phyloP scores from a whole-genome alignment of 2,329 filamentous ascomycete genomes.

The Penicillium griseofulvum region DNA sequence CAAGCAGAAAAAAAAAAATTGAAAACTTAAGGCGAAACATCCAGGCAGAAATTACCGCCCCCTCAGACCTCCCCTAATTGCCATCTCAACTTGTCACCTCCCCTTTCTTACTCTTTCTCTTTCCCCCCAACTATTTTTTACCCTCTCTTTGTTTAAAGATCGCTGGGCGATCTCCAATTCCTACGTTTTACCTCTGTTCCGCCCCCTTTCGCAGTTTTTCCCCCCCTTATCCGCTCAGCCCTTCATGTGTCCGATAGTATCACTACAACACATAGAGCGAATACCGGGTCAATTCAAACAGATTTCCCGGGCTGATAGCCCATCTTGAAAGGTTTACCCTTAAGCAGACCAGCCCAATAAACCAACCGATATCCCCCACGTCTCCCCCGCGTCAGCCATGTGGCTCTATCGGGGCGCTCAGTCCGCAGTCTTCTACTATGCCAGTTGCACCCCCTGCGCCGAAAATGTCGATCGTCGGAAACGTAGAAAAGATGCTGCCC shows the following conservation, averaged over 20 bases:
- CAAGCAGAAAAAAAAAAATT: not conserved
- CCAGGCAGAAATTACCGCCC: constrained; percentile 8
- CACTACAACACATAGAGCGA: constrained; percentile 20
- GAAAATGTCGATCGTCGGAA: constrained; percentile 68
- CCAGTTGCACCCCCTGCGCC: constrained; percentile 59
- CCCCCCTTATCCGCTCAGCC: constrained; percentile 24
- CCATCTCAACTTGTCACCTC: not conserved
- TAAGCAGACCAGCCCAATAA: not conserved
- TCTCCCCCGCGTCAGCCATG: constrained; percentile 31
- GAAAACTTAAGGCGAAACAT: constrained; percentile 3
- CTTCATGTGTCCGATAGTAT: constrained; percentile 36
- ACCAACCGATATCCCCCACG: constrained; percentile 1
- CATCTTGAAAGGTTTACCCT: constrained; percentile 17
- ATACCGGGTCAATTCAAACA: constrained; percentile 24
- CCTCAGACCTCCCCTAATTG: constrained; percentile 5
- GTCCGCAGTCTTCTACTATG: constrained; percentile 52
- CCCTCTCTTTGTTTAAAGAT: constrained; percentile 15
- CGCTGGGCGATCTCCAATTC: constrained; percentile 30
- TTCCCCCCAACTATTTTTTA: constrained; percentile 5
- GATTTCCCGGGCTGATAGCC: constrained; percentile 24
- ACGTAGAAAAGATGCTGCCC: constrained; percentile 67
- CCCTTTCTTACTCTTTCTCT: constrained; percentile 1
- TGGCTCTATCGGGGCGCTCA: constrained; percentile 51
- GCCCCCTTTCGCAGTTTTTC: constrained; percentile 1
- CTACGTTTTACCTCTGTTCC: constrained; percentile 6